phyloP scores from a whole-genome alignment of 148 eudicot genomes.

The Rhododendron ovatum region DNA sequence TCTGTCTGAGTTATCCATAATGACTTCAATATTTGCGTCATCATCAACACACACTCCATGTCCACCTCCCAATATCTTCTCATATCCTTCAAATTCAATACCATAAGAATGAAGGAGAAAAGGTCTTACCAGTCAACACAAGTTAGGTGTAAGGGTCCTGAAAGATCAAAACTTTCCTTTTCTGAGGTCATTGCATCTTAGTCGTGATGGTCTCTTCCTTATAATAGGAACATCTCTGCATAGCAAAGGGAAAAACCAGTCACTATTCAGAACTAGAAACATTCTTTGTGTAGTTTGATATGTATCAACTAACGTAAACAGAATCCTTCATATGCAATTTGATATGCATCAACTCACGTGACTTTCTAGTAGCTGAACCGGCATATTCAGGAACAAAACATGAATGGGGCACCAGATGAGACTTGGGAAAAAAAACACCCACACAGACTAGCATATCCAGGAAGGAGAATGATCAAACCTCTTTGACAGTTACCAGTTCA shows the following conservation, averaged over 20 bases:
- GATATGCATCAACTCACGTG: not conserved
- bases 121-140: slow-evolving; percentile 70
- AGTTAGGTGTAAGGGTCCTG: slow-evolving; percentile 67
- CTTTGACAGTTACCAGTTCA: not conserved
- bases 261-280: not conserved
- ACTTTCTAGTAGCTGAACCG: not conserved
- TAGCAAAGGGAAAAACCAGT: not conserved
- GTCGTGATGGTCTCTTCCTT: not conserved
- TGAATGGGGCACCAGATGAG: not conserved
- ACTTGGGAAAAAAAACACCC: not conserved
- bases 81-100: not conserved
- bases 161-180: slow-evolving; percentile 51
- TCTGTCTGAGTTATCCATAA: not conserved
- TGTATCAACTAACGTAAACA: not conserved
- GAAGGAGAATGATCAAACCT: not conserved
- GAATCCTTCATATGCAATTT: slow-evolving; percentile 1
- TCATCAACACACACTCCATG: not conserved
- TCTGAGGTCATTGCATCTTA: slow-evolving; percentile 30
- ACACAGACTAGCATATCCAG: not conserved
- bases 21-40: not conserved
- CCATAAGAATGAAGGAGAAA: not conserved
- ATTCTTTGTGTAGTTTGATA: not conserved
- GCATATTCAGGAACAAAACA: not conserved
- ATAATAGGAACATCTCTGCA: slow-evolving; percentile 7
- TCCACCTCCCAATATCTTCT: not conserved